These are phyloP conservation scores for Arthroderma sp. DNA, from an alignment of 2,329 filamentous ascomycete genomes.

Conservation along the genomic window DNA sequence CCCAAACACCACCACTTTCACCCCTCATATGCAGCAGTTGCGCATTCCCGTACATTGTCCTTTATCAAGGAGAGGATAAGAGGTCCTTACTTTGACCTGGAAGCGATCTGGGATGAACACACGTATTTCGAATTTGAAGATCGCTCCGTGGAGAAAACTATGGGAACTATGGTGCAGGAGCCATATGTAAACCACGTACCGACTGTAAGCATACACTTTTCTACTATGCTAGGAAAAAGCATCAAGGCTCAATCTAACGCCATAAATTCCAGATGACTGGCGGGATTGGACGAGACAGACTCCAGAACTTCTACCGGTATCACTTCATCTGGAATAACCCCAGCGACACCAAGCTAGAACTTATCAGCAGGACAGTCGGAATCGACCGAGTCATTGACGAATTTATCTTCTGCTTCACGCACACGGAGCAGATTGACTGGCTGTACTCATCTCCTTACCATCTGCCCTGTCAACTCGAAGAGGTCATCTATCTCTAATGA, in stretches of 20 bases:
- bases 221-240: background rate
- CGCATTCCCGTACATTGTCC: constrained; percentile 52
- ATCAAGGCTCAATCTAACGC: background rate
- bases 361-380: constrained; percentile 46
- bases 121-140: constrained; percentile 57
- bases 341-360: constrained; percentile 50
- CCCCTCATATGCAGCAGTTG: constrained; percentile 42
- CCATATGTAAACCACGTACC: constrained; percentile 19
- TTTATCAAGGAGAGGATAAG: constrained; percentile 51
- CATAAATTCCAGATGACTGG: constrained; percentile 40
- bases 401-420: constrained; percentile 43
- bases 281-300: constrained; percentile 50
- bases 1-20: constrained; percentile 41
- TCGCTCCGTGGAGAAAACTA: constrained; percentile 47
- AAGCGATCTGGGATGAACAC: constrained; percentile 69
- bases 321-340: constrained; percentile 68
- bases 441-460: constrained; percentile 30
- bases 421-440: constrained; percentile 44
- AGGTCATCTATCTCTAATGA: background rate
- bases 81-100: constrained; percentile 60
- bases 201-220: constrained; percentile 31
- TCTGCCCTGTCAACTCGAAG: background rate
- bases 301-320: constrained; percentile 57
- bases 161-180: constrained; percentile 17
- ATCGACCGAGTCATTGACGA: constrained; percentile 48